These are phyloP conservation scores for Bruguiera parviflora DNA, from an alignment of 345 rosid species.

Conservation along the genomic window DNA sequence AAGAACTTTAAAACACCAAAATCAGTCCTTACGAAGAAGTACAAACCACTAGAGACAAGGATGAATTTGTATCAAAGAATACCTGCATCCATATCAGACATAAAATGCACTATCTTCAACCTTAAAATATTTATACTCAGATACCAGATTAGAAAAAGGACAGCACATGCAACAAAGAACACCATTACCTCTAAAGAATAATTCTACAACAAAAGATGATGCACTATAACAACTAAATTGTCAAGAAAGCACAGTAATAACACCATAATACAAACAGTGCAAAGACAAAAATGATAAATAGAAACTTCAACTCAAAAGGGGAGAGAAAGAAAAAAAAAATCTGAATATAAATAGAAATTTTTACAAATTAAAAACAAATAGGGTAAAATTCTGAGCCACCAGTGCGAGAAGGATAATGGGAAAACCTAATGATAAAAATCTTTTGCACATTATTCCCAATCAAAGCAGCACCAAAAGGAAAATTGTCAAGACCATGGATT, in stretches of 20 bases:
- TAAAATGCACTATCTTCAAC: not conserved
- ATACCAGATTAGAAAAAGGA: not conserved
- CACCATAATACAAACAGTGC: not conserved
- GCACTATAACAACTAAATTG: not conserved
- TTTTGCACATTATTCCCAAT: not conserved
- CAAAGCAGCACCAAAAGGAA: not conserved
- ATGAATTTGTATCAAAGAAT: not conserved
- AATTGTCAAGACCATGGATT: not conserved
- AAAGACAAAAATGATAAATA: too few species aligned
- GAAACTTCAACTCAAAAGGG: too few species aligned
- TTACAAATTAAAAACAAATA: not conserved
- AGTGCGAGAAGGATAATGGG: not conserved
- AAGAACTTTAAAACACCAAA: not conserved
- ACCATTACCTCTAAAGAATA: not conserved
- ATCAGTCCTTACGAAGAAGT: not conserved
- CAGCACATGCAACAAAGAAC: not conserved
- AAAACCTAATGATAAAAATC: not conserved
- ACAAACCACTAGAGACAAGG: not conserved
- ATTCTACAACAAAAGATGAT: not conserved
- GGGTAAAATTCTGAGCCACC: not conserved
- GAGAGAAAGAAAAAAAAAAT: not conserved
- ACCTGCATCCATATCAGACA: not conserved
- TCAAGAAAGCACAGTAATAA: not conserved
- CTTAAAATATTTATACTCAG: not conserved
- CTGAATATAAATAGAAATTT: not conserved